Base-by-base conservation (phyloP, 2,329 filamentous ascomycete genomes). In the Penicillium psychrosexuale region DNA sequence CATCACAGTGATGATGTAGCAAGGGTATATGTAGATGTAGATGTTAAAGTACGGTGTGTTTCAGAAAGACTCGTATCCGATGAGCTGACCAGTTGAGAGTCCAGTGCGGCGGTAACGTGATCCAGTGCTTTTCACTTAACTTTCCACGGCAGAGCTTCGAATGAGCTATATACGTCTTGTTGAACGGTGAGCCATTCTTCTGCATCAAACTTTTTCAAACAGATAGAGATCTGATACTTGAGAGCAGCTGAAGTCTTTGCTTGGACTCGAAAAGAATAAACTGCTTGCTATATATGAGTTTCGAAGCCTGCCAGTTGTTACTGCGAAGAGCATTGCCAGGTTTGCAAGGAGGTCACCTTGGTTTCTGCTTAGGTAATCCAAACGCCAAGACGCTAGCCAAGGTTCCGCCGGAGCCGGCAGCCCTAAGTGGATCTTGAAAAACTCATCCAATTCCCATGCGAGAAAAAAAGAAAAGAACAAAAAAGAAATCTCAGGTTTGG, bases 401-500 rank as follows among this genome's bases (percentile, higher is more conserved):
- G 2, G 38, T 9, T 27, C 15, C 12, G 12, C 13, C 38, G 9
- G 24, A 17, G 15, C 34, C 34, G 15, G 33, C 36, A 39, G 19
- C 15, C 40, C 40, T 43, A 28, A 43, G 39, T 42, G 39, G 39
- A 42, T 2, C 39, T n/a, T 1, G 13, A 42, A 42, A 42, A 42
- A 11, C 12, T 17, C 19, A 12, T 27, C 17, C 9, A 38, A 19
- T 19, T 38, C 11, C 39, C 39, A 28, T n/a, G 8, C 2, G 11
- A 28, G 11, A 28, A 12, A 3, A 6, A 8, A 8, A 8, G 7
- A 8, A 24, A 15, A 6, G 19, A 39, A 5, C 13, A 11, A 19
- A 57, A 57, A 59, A 50, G 31, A 48, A 52, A 51, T 45, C 57
- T 53, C 37, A 34, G 17, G 38, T 31, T 56, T 44, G 22, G 51